These are phyloP conservation scores for Holtermanniella nyarrowii DNA, from an alignment of 768 basidiomycete genomes.

Conservation along the genomic window DNA sequence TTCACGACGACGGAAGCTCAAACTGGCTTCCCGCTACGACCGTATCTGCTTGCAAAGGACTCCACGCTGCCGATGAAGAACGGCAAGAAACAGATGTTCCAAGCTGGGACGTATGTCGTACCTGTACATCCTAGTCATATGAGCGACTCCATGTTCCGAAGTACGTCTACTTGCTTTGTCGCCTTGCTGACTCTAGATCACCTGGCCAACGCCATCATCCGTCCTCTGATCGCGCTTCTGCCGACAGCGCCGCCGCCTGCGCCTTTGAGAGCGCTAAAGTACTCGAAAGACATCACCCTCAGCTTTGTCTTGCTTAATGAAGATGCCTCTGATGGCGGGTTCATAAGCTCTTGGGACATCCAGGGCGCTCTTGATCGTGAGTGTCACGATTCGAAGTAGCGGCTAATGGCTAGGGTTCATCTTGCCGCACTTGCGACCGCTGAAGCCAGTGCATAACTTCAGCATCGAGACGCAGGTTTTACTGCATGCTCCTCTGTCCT, in stretches of 20 bases:
- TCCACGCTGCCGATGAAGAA: slow-evolving; percentile 14
- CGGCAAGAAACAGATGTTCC: slow-evolving; percentile 15
- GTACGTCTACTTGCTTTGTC: slow-evolving; percentile 8
- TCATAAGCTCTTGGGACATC: slow-evolving; percentile 64
- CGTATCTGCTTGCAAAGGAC: slow-evolving; percentile 13
- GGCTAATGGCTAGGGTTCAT: slow-evolving; percentile 52
- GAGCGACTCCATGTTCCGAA: slow-evolving; percentile 12
- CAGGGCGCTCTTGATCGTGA: slow-evolving; percentile 54
- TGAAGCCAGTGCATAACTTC: slow-evolving; percentile 71
- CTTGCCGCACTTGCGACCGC: slow-evolving; percentile 52
- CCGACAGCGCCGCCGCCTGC: slow-evolving; percentile 17
- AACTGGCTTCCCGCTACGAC: slow-evolving; percentile 19
- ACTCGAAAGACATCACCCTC: slow-evolving; percentile 69
- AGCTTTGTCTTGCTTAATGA: slow-evolving; percentile 91
- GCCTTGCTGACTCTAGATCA: slow-evolving; percentile 40
- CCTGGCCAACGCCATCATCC: slow-evolving; percentile 42
- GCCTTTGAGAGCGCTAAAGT: slow-evolving; percentile 55
- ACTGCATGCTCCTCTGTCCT: slow-evolving; percentile 78
- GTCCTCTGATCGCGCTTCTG: slow-evolving; percentile 20
- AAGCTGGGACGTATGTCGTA: slow-evolving; percentile 21
- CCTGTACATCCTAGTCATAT: slow-evolving; percentile 27
- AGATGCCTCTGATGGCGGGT: slow-evolving; percentile 59
- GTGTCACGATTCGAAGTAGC: slow-evolving; percentile 27
- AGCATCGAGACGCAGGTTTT: slow-evolving; percentile 91
- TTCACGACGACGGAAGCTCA: slow-evolving; percentile 11